A percentile compares a stretch with the other conserved stretches of the same genome.
These are phyloP conservation scores for Coccinonectria pachysandricola DNA, from an alignment of 2,329 filamentous ascomycete genomes.

Conservation along the genomic window DNA sequence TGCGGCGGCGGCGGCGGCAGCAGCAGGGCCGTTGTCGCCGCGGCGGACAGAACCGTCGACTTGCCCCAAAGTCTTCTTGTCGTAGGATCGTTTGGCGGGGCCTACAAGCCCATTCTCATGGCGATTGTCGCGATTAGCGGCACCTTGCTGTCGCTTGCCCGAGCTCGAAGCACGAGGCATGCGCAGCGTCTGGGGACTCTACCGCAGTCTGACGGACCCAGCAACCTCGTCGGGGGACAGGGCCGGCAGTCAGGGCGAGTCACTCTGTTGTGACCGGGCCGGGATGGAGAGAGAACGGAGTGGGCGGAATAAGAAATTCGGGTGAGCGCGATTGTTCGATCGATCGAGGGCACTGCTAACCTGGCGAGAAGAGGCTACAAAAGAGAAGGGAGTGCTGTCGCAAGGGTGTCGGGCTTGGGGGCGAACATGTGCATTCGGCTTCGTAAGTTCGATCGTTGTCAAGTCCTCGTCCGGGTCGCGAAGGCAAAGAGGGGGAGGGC, in stretches of 20 bases:
- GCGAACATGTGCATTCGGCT: constrained; percentile 18
- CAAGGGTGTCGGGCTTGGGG: constrained; percentile 13
- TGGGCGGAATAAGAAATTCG: constrained; percentile 6
- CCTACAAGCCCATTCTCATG: constrained; percentile 84
- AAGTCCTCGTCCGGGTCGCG: too few relatives aligned
- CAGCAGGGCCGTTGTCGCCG: constrained; percentile 15
- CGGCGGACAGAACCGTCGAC: constrained; percentile 29
- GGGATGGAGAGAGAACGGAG: too few relatives aligned
- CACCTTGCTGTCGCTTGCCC: constrained; percentile 51
- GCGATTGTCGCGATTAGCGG: constrained; percentile 59
- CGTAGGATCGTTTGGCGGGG: constrained; percentile 28
- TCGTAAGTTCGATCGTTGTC: too few relatives aligned
- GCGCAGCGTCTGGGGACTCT: constrained; percentile 29
- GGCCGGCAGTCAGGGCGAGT: constrained; percentile 26
- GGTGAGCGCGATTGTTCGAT: too few relatives aligned
- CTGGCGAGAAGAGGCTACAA: too few relatives aligned
- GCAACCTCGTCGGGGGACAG: constrained; percentile 25
- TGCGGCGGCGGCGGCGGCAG: constrained; percentile 19
- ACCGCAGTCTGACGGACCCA: constrained; percentile 27
- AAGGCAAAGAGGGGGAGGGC: constrained; percentile 4
- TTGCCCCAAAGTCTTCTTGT: constrained; percentile 36
- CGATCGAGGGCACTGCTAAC: too few relatives aligned
- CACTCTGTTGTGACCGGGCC: too few relatives aligned
- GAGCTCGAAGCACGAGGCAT: constrained; percentile 52
- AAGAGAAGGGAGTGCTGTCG: constrained; percentile 10